Percentiles rank a stretch among this genome's conserved stretches.
Evolutionary conservation across 495 filamentous ascomycete genomes (phyloP).

Genomic region (Tuber indicum): DNA sequence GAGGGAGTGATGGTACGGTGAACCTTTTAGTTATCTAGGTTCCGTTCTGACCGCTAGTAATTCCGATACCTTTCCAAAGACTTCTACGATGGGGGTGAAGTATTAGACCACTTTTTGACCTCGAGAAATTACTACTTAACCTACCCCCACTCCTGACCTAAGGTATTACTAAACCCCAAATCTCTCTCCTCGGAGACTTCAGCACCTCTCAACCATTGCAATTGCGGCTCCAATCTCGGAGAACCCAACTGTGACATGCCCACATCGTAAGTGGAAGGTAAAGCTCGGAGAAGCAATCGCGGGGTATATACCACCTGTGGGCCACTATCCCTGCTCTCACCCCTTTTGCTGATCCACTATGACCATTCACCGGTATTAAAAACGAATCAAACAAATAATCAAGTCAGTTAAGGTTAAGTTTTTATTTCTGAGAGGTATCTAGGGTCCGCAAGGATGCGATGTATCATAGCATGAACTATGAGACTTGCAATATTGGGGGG

Average conservation of each 20-base stretch:
- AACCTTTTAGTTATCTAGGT: not conserved
- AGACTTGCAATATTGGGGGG: too few species aligned
- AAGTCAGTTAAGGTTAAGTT: too few species aligned
- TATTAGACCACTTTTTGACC: not conserved
- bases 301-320: too few species aligned
- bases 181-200: not conserved
- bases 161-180: too few species aligned
- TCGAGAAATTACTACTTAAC: not conserved
- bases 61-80: not conserved
- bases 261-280: not conserved
- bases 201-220: not conserved
- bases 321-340: too few species aligned
- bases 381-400: too few species aligned
- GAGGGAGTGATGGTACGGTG: not conserved
- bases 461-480: too few species aligned
- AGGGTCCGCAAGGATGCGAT: too few species aligned
- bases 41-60: not conserved
- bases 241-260: too few species aligned
- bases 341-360: too few species aligned
- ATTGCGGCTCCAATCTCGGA: not conserved
- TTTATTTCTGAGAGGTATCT: too few species aligned
- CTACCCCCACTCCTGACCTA: not conserved
- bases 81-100: not conserved
- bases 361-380: too few species aligned
- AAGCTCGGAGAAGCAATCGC: not conserved